Evolutionary conservation across 2,329 filamentous ascomycete genomes (phyloP), one percentile per base, ranked within the genome.

Genomic region (Claviceps pazoutovae): DNA sequence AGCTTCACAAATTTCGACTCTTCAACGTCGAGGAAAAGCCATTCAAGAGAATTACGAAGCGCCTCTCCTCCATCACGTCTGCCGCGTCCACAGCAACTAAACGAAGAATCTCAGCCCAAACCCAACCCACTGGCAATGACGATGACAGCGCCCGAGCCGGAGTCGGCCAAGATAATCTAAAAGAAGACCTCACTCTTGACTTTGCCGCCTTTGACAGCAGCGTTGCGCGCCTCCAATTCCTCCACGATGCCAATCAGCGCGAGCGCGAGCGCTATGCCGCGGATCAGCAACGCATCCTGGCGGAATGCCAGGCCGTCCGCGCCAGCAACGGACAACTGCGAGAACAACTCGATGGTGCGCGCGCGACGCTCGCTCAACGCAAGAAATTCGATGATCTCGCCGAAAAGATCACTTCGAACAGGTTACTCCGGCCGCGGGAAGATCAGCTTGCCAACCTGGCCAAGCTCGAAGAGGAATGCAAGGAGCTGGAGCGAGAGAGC

Each of bases 11-110:
- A 62, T 78, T 79, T 34, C 87, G 91, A 43, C 84, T 96, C 4
- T 78, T 96, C 39, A 86, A 87, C 56, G 84, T 96, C 55, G 91
- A 97, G 72, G 88, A 95, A 64, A 89, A 89, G 53, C 88, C 89
- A 0, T 96, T 95, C 72, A 88, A 88, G 66, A 84, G 90, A 55
- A 82, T 96, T 54, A 87, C 86, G 21, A 89, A 89, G 68, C 84
- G 86, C 36, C 79, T 97, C 8, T 75, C 87, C 5, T 76, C 79
- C 21, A 78, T 85, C 16, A 79, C 81, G 51, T 80, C 83, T 19
- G 74, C 88, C 34, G 74, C 85, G 17, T 57, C 60, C 14, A 55
- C 57, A 39, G 59, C 56, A 39, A 60, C 61, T 38, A 54, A 61
- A 51, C 45, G 55, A 17, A 34, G 55, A 23, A 39, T 48, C 26